Conservation (phyloP, 2,329 filamentous ascomycete species). For the Beauveria medogensis region DNA sequence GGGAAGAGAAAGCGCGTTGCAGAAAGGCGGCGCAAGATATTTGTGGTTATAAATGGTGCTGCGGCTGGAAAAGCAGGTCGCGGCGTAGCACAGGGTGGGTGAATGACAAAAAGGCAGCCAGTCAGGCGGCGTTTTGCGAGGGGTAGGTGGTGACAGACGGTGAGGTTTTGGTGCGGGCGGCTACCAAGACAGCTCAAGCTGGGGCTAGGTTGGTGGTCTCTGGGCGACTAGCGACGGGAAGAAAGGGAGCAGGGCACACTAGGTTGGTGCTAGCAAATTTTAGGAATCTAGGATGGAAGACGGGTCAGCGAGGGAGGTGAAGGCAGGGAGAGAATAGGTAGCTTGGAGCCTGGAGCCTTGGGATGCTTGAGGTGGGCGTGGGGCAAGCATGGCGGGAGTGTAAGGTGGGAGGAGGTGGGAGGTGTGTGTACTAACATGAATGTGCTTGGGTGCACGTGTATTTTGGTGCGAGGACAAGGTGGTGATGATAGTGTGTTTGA, state of each 20-base stretch:
- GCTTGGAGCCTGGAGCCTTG: neutral
- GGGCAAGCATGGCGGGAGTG: neutral
- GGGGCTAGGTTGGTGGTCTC: neutral
- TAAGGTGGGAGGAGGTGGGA: no score
- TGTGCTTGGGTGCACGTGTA: neutral
- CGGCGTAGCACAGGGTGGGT: conserved; percentile 9
- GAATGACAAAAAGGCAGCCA: conserved; percentile 7
- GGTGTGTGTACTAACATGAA: neutral
- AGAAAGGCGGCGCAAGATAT: conserved; percentile 5
- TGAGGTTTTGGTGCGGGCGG: conserved; percentile 6
- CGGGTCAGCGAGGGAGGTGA: neutral
- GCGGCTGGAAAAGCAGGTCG: conserved; percentile 6
- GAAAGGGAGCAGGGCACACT: neutral
- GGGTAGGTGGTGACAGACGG: conserved; percentile 3
- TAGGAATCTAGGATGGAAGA: neutral
- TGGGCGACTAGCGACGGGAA: neutral
- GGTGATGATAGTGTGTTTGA: neutral
- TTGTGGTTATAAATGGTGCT: conserved; percentile 10
- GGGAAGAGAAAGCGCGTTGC: neutral
- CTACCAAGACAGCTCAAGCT: neutral
- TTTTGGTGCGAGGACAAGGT: neutral
- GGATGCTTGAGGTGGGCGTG: no score
- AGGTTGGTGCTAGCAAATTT: neutral
- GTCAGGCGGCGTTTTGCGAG: conserved; percentile 6
- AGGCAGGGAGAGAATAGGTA: conserved; percentile 1